Evolutionary conservation across 1,139 yeast genomes (phyloP), one percentile per base, ranked within the genome.

Genomic region (Protomyces pachydermus): DNA sequence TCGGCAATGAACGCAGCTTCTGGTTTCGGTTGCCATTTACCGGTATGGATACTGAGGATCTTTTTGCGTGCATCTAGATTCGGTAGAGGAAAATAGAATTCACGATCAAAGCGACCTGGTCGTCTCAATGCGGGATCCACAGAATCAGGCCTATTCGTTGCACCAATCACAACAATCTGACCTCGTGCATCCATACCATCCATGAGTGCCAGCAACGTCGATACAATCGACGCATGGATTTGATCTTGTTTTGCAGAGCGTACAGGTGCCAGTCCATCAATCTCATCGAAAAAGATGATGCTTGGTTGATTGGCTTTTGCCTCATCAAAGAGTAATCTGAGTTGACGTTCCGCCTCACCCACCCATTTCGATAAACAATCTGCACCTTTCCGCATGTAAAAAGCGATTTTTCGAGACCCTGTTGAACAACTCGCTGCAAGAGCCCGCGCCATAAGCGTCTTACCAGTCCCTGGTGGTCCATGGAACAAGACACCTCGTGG

Each of bases 401-500:
- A 95, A 0, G 98, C 90, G 65, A 95, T 91, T 71, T 93, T 93
- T 67, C 88, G 79, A 5, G 79, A 81, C 12, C 88, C 85, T 0
- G 95, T 84, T 0, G 97, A 88, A 71, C 97, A 91, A 70, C 96
- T 88, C 0, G 98, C 93, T 0, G 98, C 98, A 61, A 95, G 79
- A 0, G 98, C 99, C 68, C 98, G 80, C 0, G 98, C 98, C 97
- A 95, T 91, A 62, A 95, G 80, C 0, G 99, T 95, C 74, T 95
- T 95, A 80, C 99, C 99, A 0, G 98, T 95, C 69, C 99, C 99
- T 0, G 99, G 99, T 3, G 98, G 99, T 51, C 99, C 99, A 76
- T 95, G 98, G 77, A 95, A 95, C 64, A 95, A 77, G 0, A 95
- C 99, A 68, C 99, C 99, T 69, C 98, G 80, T 16, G 99, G 99